Evolutionary conservation across 2,329 filamentous ascomycete species (phyloP).

Genomic region (Cercospora sp.): DNA sequence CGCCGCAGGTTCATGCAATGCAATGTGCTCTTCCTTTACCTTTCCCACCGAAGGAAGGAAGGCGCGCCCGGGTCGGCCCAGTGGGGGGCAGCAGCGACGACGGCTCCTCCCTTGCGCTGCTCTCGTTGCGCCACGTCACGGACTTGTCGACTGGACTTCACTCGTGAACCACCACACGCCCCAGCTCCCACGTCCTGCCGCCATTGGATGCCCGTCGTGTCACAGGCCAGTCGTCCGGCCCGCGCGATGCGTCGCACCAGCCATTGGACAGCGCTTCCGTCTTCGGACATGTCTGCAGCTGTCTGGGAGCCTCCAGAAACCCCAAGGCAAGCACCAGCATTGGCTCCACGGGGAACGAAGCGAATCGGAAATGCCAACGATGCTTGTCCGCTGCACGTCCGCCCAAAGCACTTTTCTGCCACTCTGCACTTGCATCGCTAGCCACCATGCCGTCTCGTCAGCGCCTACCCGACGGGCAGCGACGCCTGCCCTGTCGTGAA

Average conservation of each 20-base stretch:
- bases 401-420: slow-evolving; percentile 14
- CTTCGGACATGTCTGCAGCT: slow-evolving; percentile 12
- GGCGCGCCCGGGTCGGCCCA: slow-evolving; percentile 4
- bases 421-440: slow-evolving; percentile 19
- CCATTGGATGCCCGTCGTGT: slow-evolving; percentile 12
- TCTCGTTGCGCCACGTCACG: slow-evolving; percentile 8
- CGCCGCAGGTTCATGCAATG: slow-evolving; percentile 8
- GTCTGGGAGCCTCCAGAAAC: slow-evolving; percentile 16
- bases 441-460: slow-evolving; percentile 8
- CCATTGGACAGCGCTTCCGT: slow-evolving; percentile 18
- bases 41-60: neutral
- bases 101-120: neutral
- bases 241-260: slow-evolving; percentile 18
- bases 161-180: slow-evolving; percentile 9
- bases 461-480: slow-evolving; percentile 16
- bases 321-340: slow-evolving; percentile 15
- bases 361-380: slow-evolving; percentile 11
- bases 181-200: neutral
- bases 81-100: neutral
- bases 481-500: slow-evolving; percentile 16
- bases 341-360: slow-evolving; percentile 11
- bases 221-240: slow-evolving; percentile 12
- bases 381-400: slow-evolving; percentile 10
- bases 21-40: neutral
- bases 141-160: neutral